Base-by-base conservation (phyloP, 1,139 yeast species). In the Scheffersomyces lignicola region DNA sequence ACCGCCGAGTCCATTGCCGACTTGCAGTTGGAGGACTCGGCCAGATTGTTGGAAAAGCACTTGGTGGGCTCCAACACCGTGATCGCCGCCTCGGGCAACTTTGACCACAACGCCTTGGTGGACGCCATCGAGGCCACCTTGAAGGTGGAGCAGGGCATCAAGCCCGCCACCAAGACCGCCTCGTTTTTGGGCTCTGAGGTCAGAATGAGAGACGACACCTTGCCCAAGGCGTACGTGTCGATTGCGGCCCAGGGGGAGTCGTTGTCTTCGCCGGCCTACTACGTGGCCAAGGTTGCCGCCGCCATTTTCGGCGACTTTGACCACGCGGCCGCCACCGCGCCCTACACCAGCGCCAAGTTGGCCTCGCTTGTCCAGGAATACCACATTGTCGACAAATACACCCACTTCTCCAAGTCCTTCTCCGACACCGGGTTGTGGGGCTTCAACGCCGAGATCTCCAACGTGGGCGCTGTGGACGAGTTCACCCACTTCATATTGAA, bases 371-470 rank as follows among this genome's bases (percentile, higher is more conserved):
- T 84, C 45, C 76, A 72, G 62, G 87, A 80, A 57, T 78, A 79
- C 69, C 85, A 81, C 60, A 68, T 84, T 57, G 83, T 82, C 54
- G 89, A 83, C 59, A 69, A 75, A 47, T 83, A 72, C 70, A 62
- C 74, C 50, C 92, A 83, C 65, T 84, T 81, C 73, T 78, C 87
- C 46, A 62, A 63, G 38, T 79, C 87, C 34, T 83, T 78, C 73
- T 73, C 84, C 48, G 88, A 83, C 63, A 69, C 82, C 40, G 92
- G 94, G 56, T 75, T 85, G 61, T 85, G 89, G 88, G 95, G 95
- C 57, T 80, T 81, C 69, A 70, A 75, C 58, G 73, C 86, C 44
- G 80, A 76, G 56, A 72, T 81, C 47, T 68, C 82, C 40, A 78
- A 82, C 63, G 58, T 80, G 46, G 62, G 49, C 32, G 66, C 69